These are phyloP conservation scores for Ganoderma lingzhi DNA, from an alignment of 1,284 basidiomycete genomes.

Conservation along the genomic window DNA sequence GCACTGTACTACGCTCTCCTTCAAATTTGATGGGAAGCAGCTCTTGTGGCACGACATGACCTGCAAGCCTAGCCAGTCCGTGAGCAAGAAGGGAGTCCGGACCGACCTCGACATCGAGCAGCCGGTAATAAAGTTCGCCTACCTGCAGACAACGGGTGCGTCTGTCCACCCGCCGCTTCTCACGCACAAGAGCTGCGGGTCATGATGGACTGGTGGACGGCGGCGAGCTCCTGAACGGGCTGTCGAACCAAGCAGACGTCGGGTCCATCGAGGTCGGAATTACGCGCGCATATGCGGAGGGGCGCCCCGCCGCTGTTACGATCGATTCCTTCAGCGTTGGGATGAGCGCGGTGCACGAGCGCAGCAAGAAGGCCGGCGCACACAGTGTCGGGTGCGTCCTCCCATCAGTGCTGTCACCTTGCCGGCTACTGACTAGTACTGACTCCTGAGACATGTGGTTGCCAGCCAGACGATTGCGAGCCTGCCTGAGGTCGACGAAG, in stretches of 20 bases:
- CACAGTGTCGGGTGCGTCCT: constrained; percentile 31
- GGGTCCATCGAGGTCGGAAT: constrained; percentile 16
- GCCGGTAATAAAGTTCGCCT: constrained; percentile 18
- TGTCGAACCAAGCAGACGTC: constrained; percentile 7
- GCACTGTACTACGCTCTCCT: neutral
- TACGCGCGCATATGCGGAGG: constrained; percentile 1
- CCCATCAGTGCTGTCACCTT: neutral
- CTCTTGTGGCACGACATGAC: constrained; percentile 7
- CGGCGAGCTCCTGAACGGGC: neutral
- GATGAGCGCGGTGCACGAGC: constrained; percentile 28
- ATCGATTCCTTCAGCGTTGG: constrained; percentile 6
- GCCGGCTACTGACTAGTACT: neutral
- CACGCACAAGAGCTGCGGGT: neutral
- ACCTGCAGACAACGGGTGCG: constrained; percentile 18
- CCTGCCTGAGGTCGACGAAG: neutral
- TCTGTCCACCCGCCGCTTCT: neutral
- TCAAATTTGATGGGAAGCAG: constrained; percentile 13
- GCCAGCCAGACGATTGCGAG: neutral
- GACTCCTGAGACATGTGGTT: neutral
- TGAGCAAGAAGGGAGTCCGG: constrained; percentile 10
- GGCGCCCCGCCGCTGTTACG: neutral
- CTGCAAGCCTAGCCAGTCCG: neutral
- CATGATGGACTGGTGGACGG: constrained; percentile 15
- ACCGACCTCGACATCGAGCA: constrained; percentile 12
- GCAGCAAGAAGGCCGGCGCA: constrained; percentile 34